A percentile compares a stretch with the other conserved stretches of the same genome.
phyloP scores from a whole-genome alignment of 768 basidiomycete genomes.

The Naganishia kalamii region DNA sequence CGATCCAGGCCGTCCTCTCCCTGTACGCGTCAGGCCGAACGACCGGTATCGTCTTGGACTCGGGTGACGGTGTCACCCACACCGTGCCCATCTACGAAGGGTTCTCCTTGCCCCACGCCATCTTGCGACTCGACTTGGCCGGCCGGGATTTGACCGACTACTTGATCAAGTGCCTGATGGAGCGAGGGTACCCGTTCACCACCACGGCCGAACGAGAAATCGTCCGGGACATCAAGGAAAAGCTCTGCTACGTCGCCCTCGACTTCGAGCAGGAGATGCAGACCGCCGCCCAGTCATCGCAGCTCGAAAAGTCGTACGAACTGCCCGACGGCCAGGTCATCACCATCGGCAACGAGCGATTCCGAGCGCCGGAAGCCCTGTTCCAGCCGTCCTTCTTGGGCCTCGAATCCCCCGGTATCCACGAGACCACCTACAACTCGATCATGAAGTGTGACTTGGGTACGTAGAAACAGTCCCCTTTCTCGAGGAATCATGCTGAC shows the following conservation, averaged over 20 bases:
- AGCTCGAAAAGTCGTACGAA: slow-evolving; percentile 88
- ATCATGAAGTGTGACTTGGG: slow-evolving; percentile 48
- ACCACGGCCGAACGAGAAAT: slow-evolving; percentile 91
- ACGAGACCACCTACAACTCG: slow-evolving; percentile 84
- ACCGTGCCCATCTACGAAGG: slow-evolving; percentile 95
- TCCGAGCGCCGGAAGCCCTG: slow-evolving; percentile 59
- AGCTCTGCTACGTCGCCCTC: slow-evolving; percentile 88
- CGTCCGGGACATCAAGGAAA: slow-evolving; percentile 95
- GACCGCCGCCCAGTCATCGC: slow-evolving; percentile 79
- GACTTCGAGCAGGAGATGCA: slow-evolving; percentile 92
- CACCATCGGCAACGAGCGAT: slow-evolving; percentile 86
- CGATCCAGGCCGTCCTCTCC: slow-evolving; percentile 84
- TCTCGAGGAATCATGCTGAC: not conserved
- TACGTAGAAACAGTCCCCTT: not conserved
- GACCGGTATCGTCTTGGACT: slow-evolving; percentile 88
- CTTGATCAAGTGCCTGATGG: slow-evolving; percentile 52
- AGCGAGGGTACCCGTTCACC: slow-evolving; percentile 89
- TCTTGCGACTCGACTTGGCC: slow-evolving; percentile 81
- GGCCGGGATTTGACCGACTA: slow-evolving; percentile 77
- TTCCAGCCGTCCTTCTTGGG: slow-evolving; percentile 71
- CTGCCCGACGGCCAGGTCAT: slow-evolving; percentile 90
- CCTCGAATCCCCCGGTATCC: slow-evolving; percentile 80
- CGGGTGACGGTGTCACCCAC: slow-evolving; percentile 93
- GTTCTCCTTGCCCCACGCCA: slow-evolving; percentile 84
- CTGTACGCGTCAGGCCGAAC: slow-evolving; percentile 92